phyloP scores from a whole-genome alignment of 108 stramenopile species.

The Pseudonitzschia delicatissima region DNA sequence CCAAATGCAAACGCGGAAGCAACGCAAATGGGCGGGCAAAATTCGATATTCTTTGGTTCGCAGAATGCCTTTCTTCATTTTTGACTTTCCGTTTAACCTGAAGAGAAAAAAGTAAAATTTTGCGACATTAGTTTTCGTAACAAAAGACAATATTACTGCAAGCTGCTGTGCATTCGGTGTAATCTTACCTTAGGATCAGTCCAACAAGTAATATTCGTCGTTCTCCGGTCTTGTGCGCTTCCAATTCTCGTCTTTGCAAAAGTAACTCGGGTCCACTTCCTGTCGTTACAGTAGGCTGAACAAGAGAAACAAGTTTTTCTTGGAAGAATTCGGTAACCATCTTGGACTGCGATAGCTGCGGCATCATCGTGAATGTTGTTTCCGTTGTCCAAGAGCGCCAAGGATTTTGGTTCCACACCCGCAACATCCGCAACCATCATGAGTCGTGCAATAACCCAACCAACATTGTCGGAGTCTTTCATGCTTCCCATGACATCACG shows the following conservation, averaged over 20 bases:
- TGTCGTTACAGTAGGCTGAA: constrained; percentile 7
- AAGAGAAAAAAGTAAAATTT: constrained; percentile 2
- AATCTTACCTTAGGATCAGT: constrained; percentile 81
- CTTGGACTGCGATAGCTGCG: constrained; percentile 15
- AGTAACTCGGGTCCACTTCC: constrained; percentile 39
- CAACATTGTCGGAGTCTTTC: constrained; percentile 82
- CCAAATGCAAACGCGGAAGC: constrained; percentile 61
- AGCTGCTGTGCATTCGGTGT: neutral
- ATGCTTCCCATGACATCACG: constrained; percentile 84
- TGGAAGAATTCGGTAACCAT: constrained; percentile 42
- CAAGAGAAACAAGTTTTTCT: constrained; percentile 47
- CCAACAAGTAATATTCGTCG: constrained; percentile 78
- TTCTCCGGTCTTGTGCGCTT: constrained; percentile 82
- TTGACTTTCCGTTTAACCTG: constrained; percentile 91
- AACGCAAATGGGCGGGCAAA: constrained; percentile 84
- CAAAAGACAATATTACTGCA: neutral
- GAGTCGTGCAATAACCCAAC: constrained; percentile 76
- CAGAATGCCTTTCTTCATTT: constrained; percentile 99
- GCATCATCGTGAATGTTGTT: constrained; percentile 12
- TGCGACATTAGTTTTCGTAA: neutral
- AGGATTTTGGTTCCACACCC: constrained; percentile 64
- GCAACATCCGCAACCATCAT: constrained; percentile 84
- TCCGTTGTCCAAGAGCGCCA: constrained; percentile 43
- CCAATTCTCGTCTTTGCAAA: constrained; percentile 54
- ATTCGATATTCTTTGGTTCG: constrained; percentile 88